Evolutionary conservation across 2,329 filamentous ascomycete genomes (phyloP).

Genomic region (Fusarium praegraminearum): DNA sequence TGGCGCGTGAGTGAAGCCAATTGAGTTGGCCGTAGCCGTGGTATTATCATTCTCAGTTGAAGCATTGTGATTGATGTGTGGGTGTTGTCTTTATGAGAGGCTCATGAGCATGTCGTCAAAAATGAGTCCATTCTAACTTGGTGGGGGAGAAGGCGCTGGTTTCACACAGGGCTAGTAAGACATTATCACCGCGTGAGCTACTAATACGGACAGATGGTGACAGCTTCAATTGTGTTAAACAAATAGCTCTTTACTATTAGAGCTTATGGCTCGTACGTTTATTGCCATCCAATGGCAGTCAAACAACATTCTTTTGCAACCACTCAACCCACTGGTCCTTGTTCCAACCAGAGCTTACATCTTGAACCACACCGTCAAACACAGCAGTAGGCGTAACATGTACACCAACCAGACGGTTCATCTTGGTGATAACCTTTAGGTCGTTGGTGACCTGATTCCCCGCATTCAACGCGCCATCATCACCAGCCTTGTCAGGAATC

Average conservation of each 20-base stretch:
- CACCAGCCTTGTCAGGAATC: slow-evolving; percentile 74
- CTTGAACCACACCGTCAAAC: slow-evolving; percentile 86
- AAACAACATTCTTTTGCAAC: slow-evolving; percentile 70
- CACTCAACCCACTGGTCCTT: slow-evolving; percentile 87
- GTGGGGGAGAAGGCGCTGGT: slow-evolving; percentile 10
- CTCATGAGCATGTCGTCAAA: slow-evolving; percentile 26
- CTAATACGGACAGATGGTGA: background rate
- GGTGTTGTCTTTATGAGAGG: slow-evolving; percentile 12
- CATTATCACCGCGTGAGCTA: slow-evolving; percentile 10
- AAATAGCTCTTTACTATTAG: slow-evolving; percentile 9
- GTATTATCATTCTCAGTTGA: slow-evolving; percentile 38
- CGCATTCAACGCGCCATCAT: slow-evolving; percentile 77
- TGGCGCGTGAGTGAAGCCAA: slow-evolving; percentile 7
- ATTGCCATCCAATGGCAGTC: slow-evolving; percentile 4
- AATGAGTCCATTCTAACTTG: slow-evolving; percentile 15
- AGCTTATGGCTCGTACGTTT: slow-evolving; percentile 16
- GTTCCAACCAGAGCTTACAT: slow-evolving; percentile 83
- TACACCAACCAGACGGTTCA: slow-evolving; percentile 80
- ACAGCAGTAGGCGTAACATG: slow-evolving; percentile 93
- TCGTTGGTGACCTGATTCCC: slow-evolving; percentile 89
- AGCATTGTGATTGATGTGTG: slow-evolving; percentile 32
- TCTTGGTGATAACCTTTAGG: slow-evolving; percentile 85
- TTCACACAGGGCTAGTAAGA: slow-evolving; percentile 7
- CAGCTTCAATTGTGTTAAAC: slow-evolving; percentile 13
- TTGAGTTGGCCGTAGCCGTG: slow-evolving; percentile 38